Conservation (phyloP, 768 basidiomycete species). For the Austroboletus festivus region DNA sequence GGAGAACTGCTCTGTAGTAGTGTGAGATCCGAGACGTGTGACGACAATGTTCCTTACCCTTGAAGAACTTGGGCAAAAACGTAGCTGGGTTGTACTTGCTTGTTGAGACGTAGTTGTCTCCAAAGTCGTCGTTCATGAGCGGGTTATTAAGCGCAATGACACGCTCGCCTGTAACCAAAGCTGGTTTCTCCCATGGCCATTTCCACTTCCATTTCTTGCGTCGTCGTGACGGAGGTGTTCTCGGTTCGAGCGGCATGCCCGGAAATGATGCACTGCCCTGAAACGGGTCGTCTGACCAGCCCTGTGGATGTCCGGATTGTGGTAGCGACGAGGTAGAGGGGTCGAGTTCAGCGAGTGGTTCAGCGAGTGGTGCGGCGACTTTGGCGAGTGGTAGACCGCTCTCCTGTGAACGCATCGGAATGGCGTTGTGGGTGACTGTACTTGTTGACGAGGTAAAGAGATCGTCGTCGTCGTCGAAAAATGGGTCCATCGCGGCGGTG, state of each 20-base stretch:
- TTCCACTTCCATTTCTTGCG: slow-evolving; percentile 62
- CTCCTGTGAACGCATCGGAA: slow-evolving; percentile 42
- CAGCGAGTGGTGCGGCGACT: slow-evolving; percentile 61
- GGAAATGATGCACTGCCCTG: slow-evolving; percentile 42
- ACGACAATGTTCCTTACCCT: slow-evolving; percentile 61
- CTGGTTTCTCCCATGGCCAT: slow-evolving; percentile 81
- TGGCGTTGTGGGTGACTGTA: slow-evolving; percentile 1
- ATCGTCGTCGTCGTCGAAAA: slow-evolving; percentile 82
- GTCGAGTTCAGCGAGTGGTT: slow-evolving; percentile 56
- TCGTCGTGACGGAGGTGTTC: slow-evolving; percentile 10
- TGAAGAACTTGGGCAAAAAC: slow-evolving; percentile 90
- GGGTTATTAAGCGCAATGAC: slow-evolving; percentile 81
- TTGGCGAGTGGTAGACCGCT: slow-evolving; percentile 56
- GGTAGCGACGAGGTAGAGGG: slow-evolving; percentile 44
- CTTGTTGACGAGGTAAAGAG: slow-evolving; percentile 12
- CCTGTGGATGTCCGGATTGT: slow-evolving; percentile 49
- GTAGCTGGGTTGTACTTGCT: slow-evolving; percentile 90
- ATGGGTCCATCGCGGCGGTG: slow-evolving; percentile 56
- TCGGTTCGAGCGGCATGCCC: slow-evolving; percentile 21
- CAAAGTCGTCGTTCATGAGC: slow-evolving; percentile 60
- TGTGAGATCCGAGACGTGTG: background rate
- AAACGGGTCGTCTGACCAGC: slow-evolving; percentile 67
- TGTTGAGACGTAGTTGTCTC: slow-evolving; percentile 85
- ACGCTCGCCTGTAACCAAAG: slow-evolving; percentile 71
- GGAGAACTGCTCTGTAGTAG: slow-evolving; percentile 83